These are phyloP conservation scores for Candida maltosa DNA, from an alignment of 805 yeast species.

Conservation along the genomic window DNA sequence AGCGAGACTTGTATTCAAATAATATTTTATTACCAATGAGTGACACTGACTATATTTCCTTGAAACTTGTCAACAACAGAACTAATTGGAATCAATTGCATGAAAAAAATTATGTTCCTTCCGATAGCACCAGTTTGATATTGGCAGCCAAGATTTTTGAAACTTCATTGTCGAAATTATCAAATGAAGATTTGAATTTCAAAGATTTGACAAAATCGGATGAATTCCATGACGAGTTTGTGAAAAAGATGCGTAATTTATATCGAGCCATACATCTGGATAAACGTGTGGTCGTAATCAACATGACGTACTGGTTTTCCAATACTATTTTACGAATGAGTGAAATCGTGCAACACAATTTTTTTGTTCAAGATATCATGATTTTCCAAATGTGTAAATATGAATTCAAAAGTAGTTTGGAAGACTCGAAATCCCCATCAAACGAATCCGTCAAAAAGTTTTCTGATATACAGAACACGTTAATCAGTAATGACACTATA, in stretches of 20 bases:
- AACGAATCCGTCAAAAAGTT: neutral
- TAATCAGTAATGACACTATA: conserved; percentile 13
- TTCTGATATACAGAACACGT: conserved; percentile 5
- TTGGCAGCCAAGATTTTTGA: conserved; percentile 5
- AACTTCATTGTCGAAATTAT: conserved; percentile 3
- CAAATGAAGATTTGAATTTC: conserved; percentile 3
- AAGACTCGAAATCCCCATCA: neutral
- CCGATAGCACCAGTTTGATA: conserved; percentile 6
- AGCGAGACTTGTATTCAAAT: conserved; percentile 10
- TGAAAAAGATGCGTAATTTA: neutral
- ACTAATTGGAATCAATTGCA: conserved; percentile 10
- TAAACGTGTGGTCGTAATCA: conserved; percentile 2
- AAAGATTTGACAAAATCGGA: conserved; percentile 1
- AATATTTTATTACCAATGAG: conserved; percentile 18
- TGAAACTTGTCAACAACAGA: conserved; percentile 7
- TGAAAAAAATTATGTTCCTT: conserved; percentile 4
- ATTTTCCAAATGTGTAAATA: conserved; percentile 33
- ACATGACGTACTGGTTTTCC: conserved; percentile 6
- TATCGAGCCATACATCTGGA: conserved; percentile 1
- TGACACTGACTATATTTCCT: conserved; percentile 7
- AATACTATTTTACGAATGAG: conserved; percentile 5
- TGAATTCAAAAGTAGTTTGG: conserved; percentile 2
- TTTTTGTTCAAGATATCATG: conserved; percentile 27
- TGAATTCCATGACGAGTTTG: conserved; percentile 1
- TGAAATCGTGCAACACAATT: conserved; percentile 12